These are phyloP conservation scores for Syzygium aqueum DNA, from an alignment of 345 rosid species.

Conservation along the genomic window DNA sequence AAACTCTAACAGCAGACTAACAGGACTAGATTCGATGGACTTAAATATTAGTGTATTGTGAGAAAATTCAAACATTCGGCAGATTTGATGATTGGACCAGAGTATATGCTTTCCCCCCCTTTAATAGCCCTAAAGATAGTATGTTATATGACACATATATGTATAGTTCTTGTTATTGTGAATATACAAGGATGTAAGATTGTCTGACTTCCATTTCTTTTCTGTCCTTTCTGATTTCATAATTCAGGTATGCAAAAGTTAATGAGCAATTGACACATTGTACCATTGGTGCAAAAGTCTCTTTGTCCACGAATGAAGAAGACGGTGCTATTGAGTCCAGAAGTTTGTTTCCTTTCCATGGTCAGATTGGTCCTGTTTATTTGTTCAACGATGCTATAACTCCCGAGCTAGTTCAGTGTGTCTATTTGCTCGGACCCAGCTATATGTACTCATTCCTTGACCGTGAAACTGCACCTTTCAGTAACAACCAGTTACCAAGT, in stretches of 20 bases:
- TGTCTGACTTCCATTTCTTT: background rate
- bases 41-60: background rate
- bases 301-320: constrained; percentile 48
- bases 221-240: constrained; percentile 13
- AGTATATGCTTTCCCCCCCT: background rate
- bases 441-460: constrained; percentile 94
- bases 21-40: background rate
- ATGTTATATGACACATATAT: background rate
- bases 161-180: background rate
- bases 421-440: constrained; percentile 83
- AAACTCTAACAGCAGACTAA: background rate
- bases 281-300: constrained; percentile 60
- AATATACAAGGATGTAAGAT: background rate
- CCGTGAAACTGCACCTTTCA: constrained; percentile 48
- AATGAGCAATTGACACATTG: constrained; percentile 68
- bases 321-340: constrained; percentile 32
- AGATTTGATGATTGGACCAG: background rate
- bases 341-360: constrained; percentile 58
- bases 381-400: constrained; percentile 77
- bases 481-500: constrained; percentile 54
- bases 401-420: constrained; percentile 71
- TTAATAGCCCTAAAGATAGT: background rate
- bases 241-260: constrained; percentile 79
- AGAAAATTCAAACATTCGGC: background rate
- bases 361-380: constrained; percentile 95